Percentiles rank a stretch among this genome's conserved stretches.
Evolutionary conservation across 1,139 yeast genomes (phyloP).

Genomic region (Yamadazyma diddensiae): DNA sequence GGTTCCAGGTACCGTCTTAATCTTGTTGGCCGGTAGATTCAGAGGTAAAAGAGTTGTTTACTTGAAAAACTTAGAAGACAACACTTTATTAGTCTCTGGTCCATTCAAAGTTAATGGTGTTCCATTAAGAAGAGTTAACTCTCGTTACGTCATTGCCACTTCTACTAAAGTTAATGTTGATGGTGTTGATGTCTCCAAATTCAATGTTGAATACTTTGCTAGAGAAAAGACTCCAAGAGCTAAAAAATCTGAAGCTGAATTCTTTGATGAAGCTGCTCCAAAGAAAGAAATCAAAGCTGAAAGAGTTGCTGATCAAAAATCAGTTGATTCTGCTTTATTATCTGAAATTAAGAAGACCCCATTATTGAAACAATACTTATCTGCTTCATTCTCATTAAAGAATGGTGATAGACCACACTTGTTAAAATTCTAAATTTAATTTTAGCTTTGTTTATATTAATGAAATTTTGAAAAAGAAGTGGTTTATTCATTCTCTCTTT

Average conservation of each 20-base stretch:
- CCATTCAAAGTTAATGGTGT: slow-evolving; percentile 99
- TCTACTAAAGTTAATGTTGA: slow-evolving; percentile 85
- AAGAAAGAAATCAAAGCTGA: slow-evolving; percentile 90
- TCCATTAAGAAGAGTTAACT: slow-evolving; percentile 98
- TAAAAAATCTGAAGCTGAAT: slow-evolving; percentile 88
- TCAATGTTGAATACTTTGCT: slow-evolving; percentile 95
- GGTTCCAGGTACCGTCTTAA: slow-evolving; percentile 98
- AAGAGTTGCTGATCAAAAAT: slow-evolving; percentile 97
- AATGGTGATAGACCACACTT: slow-evolving; percentile 99
- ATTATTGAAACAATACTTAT: slow-evolving; percentile 95
- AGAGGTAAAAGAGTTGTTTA: slow-evolving; percentile 99
- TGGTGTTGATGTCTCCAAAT: slow-evolving; percentile 85
- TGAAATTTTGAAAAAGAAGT: slow-evolving; percentile 14
- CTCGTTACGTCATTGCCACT: slow-evolving; percentile 99
- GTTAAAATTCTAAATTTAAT: slow-evolving; percentile 77
- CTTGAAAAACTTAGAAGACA: slow-evolving; percentile 97
- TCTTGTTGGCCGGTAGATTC: slow-evolving; percentile 99
- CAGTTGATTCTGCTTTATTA: slow-evolving; percentile 91
- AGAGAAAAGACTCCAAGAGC: slow-evolving; percentile 83
- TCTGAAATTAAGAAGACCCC: slow-evolving; percentile 97
- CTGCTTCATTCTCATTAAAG: slow-evolving; percentile 95
- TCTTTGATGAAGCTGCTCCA: slow-evolving; percentile 85
- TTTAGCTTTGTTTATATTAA: slow-evolving; percentile 13
- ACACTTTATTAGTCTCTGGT: slow-evolving; percentile 96
- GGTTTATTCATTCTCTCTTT: slow-evolving; percentile 19